Conservation (phyloP, 495 filamentous ascomycete species). For the Hypoxylon fragiforme region DNA sequence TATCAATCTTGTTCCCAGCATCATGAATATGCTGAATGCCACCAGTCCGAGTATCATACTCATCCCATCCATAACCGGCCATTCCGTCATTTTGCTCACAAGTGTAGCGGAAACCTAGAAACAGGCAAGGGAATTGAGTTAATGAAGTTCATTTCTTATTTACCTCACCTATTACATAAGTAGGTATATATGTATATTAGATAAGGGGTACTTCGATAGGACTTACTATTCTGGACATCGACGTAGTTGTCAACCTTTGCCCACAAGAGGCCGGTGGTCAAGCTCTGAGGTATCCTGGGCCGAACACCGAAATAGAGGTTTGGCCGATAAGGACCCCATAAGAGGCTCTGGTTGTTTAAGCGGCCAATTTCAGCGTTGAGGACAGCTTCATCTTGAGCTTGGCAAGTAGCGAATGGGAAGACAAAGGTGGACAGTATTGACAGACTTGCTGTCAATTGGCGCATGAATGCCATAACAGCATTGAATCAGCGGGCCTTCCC, state of each 20-base stretch:
- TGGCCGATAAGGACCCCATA: conserved; percentile 96
- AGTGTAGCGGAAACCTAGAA: conserved; percentile 89
- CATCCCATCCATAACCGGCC: conserved; percentile 95
- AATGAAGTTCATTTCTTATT: conserved; percentile 6
- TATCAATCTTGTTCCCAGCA: conserved; percentile 79
- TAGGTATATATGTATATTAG: neutral
- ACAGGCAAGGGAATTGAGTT: conserved; percentile 9
- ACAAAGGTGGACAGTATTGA: conserved; percentile 22
- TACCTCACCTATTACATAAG: too few relatives aligned
- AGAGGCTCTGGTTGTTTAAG: conserved; percentile 77
- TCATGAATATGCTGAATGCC: conserved; percentile 90
- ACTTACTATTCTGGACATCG: conserved; percentile 78
- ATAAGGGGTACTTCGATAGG: conserved; percentile 2
- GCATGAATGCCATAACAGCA: conserved; percentile 32
- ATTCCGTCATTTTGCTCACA: conserved; percentile 96
- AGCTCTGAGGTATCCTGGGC: conserved; percentile 81
- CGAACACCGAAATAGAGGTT: conserved; percentile 95
- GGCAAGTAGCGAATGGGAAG: conserved; percentile 5
- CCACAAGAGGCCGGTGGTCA: conserved; percentile 89
- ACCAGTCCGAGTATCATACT: conserved; percentile 86
- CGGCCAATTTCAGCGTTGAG: conserved; percentile 56
- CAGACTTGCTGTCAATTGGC: conserved; percentile 41
- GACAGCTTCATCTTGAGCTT: conserved; percentile 46
- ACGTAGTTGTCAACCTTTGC: conserved; percentile 79
- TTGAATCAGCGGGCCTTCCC: too few relatives aligned